These are phyloP conservation scores for Pluteus cervinus DNA, from an alignment of 768 basidiomycete genomes.

Conservation along the genomic window DNA sequence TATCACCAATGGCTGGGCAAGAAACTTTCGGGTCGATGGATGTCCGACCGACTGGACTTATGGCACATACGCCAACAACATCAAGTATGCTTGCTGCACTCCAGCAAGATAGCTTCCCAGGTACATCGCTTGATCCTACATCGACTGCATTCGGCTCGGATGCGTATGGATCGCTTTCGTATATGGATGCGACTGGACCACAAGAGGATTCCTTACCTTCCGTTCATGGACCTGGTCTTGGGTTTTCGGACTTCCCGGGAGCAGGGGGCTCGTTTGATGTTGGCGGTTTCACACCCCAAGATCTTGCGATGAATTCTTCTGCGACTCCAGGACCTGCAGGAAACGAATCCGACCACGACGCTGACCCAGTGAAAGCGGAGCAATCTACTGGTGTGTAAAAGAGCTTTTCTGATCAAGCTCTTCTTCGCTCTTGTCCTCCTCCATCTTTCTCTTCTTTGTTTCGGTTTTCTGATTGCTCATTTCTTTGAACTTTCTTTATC, in stretches of 20 bases:
- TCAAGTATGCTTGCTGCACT: constrained; percentile 89
- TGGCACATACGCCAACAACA: constrained; percentile 81
- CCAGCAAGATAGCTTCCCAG: constrained; percentile 67
- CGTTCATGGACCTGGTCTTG: constrained; percentile 57
- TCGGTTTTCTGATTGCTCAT: constrained; percentile 6
- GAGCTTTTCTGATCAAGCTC: constrained; percentile 13
- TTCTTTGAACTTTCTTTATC: constrained; percentile 2
- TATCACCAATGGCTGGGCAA: constrained; percentile 88
- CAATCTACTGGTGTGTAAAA: constrained; percentile 30
- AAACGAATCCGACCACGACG: constrained; percentile 58
- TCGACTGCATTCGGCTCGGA: constrained; percentile 60
- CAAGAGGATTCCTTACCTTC: constrained; percentile 58
- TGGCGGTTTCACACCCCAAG: constrained; percentile 57
- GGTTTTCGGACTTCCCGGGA: constrained; percentile 65
- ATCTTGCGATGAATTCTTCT: constrained; percentile 51
- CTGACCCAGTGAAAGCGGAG: constrained; percentile 66
- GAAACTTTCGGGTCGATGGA: constrained; percentile 70
- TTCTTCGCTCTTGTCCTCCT: constrained; percentile 10
- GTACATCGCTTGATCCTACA: constrained; percentile 60
- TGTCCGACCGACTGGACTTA: constrained; percentile 51
- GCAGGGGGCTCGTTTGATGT: constrained; percentile 67
- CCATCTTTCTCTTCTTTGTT: constrained; percentile 1
- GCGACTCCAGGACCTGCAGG: constrained; percentile 42
- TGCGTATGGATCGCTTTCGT: constrained; percentile 63
- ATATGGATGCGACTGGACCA: constrained; percentile 65